A percentile compares a stretch with the other conserved stretches of the same genome.
Evolutionary conservation across 768 basidiomycete species (phyloP).

Genomic region (Mycena maculata): DNA sequence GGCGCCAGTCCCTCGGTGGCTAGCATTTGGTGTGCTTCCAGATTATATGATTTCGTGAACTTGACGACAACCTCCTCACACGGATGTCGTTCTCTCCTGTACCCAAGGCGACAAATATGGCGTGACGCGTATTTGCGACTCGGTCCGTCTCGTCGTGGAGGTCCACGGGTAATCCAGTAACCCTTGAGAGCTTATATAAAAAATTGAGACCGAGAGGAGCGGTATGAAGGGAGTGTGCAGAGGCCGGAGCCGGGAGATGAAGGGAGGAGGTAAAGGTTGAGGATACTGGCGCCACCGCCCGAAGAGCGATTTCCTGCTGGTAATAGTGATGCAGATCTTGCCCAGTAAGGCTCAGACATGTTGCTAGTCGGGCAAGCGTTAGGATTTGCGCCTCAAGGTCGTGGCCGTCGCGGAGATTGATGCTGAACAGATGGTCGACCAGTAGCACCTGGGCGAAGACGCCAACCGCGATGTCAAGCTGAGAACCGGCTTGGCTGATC

Average conservation of each 20-base stretch:
- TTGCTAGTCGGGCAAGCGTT: conserved; percentile 8
- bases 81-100: neutral
- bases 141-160: conserved; percentile 4
- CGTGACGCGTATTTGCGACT: conserved; percentile 4
- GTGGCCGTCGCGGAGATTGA: conserved; percentile 16
- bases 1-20: conserved; percentile 10
- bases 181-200: conserved; percentile 7
- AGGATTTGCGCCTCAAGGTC: conserved; percentile 6
- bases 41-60: conserved; percentile 7
- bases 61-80: conserved; percentile 12
- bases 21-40: neutral
- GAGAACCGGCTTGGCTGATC: conserved; percentile 8
- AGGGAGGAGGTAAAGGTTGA: neutral
- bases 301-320: neutral
- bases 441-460: conserved; percentile 1
- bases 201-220: conserved; percentile 1
- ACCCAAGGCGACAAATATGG: conserved; percentile 17
- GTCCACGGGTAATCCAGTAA: conserved; percentile 15
- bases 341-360: neutral
- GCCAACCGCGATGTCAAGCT: conserved; percentile 6
- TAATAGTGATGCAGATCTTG: neutral
- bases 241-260: conserved; percentile 6
- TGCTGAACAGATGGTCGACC: conserved; percentile 11
- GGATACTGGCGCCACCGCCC: neutral
- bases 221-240: conserved; percentile 13